Percentiles rank a stretch among this genome's conserved stretches.
These are phyloP conservation scores for Xerocomellus intermedius DNA, from an alignment of 768 basidiomycete genomes.

Conservation along the genomic window DNA sequence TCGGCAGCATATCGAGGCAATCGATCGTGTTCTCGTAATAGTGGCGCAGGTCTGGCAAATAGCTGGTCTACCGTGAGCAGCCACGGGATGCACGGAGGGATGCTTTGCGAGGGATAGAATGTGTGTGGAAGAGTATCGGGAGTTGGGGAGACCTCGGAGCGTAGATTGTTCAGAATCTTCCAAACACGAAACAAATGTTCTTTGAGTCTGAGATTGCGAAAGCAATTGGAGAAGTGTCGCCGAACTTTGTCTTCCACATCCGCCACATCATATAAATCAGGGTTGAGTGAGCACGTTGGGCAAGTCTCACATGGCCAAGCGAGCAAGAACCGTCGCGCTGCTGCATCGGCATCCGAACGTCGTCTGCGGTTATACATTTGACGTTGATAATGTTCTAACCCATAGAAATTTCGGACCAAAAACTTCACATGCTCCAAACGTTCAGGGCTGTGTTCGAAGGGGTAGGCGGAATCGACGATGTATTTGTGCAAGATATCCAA, in stretches of 20 bases:
- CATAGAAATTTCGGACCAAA: no score
- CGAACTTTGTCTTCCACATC: neutral
- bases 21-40: neutral
- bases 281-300: neutral
- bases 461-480: neutral
- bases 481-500: neutral
- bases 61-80: neutral
- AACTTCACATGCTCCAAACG: neutral
- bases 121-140: neutral
- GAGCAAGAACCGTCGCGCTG: neutral
- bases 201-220: conserved; percentile 9
- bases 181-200: conserved; percentile 11
- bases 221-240: conserved; percentile 12
- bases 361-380: conserved; percentile 7
- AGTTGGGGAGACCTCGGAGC: neutral
- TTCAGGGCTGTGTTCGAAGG: conserved; percentile 15
- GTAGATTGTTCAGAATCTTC: neutral
- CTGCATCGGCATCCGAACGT: neutral
- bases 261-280: neutral
- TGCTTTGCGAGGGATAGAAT: neutral
- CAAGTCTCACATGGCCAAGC: conserved; percentile 21
- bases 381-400: neutral
- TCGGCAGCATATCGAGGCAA: neutral
- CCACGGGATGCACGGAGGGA: neutral
- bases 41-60: conserved; percentile 1